Conservation (phyloP, 148 eudicot species). For the Salicornia ramosissima region DNA sequence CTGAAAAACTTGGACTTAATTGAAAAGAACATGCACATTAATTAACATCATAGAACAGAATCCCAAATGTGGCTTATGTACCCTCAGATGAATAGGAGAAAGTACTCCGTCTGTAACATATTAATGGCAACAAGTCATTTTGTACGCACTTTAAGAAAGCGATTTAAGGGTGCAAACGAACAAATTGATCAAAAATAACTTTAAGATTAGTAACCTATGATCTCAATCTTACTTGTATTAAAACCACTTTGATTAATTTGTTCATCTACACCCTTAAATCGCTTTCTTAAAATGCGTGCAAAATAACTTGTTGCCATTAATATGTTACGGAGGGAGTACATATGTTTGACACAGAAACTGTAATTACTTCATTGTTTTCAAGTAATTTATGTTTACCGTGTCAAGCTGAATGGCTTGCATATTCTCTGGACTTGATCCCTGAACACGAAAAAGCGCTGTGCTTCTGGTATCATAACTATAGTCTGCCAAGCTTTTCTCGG, state of each 20-base stretch:
- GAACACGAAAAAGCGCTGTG: slow-evolving; percentile 43
- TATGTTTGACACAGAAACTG: neutral
- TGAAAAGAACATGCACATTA: neutral
- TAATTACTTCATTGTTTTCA: neutral
- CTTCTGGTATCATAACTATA: neutral
- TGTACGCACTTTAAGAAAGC: no score
- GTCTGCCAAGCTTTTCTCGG: slow-evolving; percentile 5
- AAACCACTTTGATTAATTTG: no score
- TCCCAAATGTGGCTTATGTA: neutral
- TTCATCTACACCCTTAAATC: no score
- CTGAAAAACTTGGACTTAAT: neutral
- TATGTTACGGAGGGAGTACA: no score
- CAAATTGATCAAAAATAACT: no score
- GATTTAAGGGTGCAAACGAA: no score
- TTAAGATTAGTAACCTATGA: no score
- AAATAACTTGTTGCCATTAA: no score
- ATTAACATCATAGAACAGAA: neutral
- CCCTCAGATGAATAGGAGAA: neutral
- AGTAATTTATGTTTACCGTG: slow-evolving; percentile 20
- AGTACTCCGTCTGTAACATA: no score
- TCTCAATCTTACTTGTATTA: no score
- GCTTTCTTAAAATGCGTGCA: no score
- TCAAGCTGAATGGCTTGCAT: slow-evolving; percentile 52
- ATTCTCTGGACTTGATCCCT: slow-evolving; percentile 36
- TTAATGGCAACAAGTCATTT: no score